These are phyloP conservation scores for Pyrenula massariospora DNA, from an alignment of 495 filamentous ascomycete species.

Conservation along the genomic window DNA sequence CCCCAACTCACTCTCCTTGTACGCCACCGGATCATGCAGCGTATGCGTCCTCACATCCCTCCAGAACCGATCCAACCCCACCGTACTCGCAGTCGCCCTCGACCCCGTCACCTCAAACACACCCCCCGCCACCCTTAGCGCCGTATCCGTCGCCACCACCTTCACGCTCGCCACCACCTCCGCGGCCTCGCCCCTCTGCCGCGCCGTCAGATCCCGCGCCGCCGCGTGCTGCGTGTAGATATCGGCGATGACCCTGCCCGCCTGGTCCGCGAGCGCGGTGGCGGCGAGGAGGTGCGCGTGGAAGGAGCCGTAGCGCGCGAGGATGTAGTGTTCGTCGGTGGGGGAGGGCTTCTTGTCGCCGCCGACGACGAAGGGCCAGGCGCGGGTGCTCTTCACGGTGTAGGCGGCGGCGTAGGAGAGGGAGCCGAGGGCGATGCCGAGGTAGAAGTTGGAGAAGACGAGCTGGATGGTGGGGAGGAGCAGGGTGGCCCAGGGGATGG, in stretches of 20 bases:
- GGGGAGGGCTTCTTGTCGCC: conserved; percentile 39
- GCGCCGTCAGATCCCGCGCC: conserved; percentile 26
- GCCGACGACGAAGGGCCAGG: conserved; percentile 41
- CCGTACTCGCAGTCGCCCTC: conserved; percentile 36
- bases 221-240: conserved; percentile 25
- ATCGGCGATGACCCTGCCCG: conserved; percentile 28
- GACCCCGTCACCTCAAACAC: conserved; percentile 50
- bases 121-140: conserved; percentile 38
- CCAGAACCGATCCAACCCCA: conserved; percentile 50
- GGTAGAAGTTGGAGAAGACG: conserved; percentile 51
- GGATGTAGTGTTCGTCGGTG: conserved; percentile 51
- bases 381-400: conserved; percentile 35
- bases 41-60: conserved; percentile 48
- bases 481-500: conserved; percentile 36
- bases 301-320: conserved; percentile 48
- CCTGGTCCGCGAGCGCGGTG: conserved; percentile 40
- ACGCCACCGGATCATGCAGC: conserved; percentile 51
- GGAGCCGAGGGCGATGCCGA: conserved; percentile 44
- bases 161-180: conserved; percentile 50
- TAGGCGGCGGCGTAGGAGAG: conserved; percentile 37
- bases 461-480: conserved; percentile 47
- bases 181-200: conserved; percentile 41
- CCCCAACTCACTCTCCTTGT: conserved; percentile 48
- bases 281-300: conserved; percentile 44
- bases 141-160: conserved; percentile 45